A percentile compares a stretch with the other conserved stretches of the same genome.
These are phyloP conservation scores for Ogataea angusta DNA, from an alignment of 805 yeast genomes.

Conservation along the genomic window DNA sequence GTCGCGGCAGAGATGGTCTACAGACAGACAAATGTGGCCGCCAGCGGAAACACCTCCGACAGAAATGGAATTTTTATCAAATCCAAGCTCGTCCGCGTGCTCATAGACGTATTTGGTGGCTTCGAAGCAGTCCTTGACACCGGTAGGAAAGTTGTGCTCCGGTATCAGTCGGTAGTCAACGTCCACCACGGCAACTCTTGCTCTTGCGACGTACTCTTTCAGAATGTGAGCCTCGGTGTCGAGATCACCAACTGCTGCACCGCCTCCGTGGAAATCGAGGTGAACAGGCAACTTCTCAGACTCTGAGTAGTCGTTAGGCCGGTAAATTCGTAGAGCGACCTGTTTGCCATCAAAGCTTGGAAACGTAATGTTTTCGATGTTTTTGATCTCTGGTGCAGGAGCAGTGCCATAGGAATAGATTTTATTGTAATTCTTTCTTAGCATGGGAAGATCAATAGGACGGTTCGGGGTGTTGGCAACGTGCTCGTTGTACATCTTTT, in stretches of 20 bases:
- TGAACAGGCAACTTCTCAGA: conserved; percentile 29
- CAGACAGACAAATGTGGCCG: conserved; percentile 28
- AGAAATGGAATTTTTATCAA: conserved; percentile 25
- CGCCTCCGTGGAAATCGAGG: conserved; percentile 35
- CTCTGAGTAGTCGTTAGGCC: conserved; percentile 22
- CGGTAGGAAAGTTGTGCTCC: conserved; percentile 29
- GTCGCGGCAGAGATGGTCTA: conserved; percentile 30
- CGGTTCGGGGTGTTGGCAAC: conserved; percentile 23
- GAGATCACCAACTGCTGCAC: conserved; percentile 33
- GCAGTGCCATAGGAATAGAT: conserved; percentile 28
- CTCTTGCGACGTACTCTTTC: conserved; percentile 26
- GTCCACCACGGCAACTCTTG: conserved; percentile 30
- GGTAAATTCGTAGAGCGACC: conserved; percentile 26
- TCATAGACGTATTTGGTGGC: conserved; percentile 28
- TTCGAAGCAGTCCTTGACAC: conserved; percentile 29
- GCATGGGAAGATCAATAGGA: conserved; percentile 19
- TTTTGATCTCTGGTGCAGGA: conserved; percentile 22
- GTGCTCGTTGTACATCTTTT: conserved; percentile 24
- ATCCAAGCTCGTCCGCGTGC: conserved; percentile 21
- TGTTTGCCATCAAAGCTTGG: conserved; percentile 26
- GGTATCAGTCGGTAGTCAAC: conserved; percentile 34
- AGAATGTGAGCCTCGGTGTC: conserved; percentile 31
- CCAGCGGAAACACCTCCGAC: conserved; percentile 28
- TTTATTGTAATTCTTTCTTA: conserved; percentile 24
- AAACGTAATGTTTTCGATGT: conserved; percentile 14